Evolutionary conservation across 768 basidiomycete species (phyloP).

Genomic region (Podaxis rugospora): DNA sequence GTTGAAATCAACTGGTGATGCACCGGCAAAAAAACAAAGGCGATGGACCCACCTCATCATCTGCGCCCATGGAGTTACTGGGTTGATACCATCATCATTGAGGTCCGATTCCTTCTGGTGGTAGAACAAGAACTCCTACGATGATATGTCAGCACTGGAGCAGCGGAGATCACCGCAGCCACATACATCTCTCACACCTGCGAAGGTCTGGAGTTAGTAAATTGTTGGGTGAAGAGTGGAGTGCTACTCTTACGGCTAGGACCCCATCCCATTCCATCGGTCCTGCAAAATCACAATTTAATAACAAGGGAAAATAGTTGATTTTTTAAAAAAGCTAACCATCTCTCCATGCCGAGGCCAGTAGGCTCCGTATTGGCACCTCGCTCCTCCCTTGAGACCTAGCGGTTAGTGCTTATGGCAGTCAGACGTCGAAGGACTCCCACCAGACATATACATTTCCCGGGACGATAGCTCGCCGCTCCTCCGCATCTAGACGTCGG

Average conservation of each 20-base stretch:
- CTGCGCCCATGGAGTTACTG: slow-evolving; percentile 72
- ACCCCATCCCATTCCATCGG: slow-evolving; percentile 77
- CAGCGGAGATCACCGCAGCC: slow-evolving; percentile 12
- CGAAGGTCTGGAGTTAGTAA: slow-evolving; percentile 10
- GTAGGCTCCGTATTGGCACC: slow-evolving; percentile 79
- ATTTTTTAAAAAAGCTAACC: slow-evolving; percentile 33
- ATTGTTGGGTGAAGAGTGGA: slow-evolving; percentile 6
- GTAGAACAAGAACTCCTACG: slow-evolving; percentile 78
- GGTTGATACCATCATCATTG: slow-evolving; percentile 48
- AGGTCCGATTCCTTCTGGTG: slow-evolving; percentile 72
- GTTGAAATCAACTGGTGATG: slow-evolving; percentile 5
- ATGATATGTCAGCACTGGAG: slow-evolving; percentile 14
- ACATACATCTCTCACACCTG: slow-evolving; percentile 51
- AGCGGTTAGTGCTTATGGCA: neutral
- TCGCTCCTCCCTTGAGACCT: slow-evolving; percentile 60
- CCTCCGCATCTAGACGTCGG: slow-evolving; percentile 78
- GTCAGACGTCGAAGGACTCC: slow-evolving; percentile 11
- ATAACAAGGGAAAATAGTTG: neutral
- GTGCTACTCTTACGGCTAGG: slow-evolving; percentile 58
- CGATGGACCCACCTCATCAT: slow-evolving; percentile 54
- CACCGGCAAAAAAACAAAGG: slow-evolving; percentile 11
- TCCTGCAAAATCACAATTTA: slow-evolving; percentile 24
- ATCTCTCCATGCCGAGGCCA: slow-evolving; percentile 84
- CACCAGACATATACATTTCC: slow-evolving; percentile 82
- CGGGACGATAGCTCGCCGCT: slow-evolving; percentile 65